Base-by-base conservation (phyloP, 495 filamentous ascomycete species). In the Penicillium samsonianum region DNA sequence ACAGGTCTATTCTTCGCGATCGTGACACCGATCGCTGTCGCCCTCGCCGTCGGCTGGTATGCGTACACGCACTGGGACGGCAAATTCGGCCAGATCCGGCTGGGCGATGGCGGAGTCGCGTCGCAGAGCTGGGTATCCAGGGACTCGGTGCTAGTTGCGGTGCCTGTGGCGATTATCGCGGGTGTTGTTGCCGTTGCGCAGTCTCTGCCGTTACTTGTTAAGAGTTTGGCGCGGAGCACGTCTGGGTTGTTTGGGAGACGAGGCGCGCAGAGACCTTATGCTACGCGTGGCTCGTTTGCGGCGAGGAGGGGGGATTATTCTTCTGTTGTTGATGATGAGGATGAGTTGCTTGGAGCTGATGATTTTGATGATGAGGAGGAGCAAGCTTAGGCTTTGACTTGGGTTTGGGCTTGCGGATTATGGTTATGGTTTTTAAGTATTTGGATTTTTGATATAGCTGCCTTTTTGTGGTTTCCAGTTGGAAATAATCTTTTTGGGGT, bases 301-400 rank as follows among this genome's bases (percentile, higher is more conserved):
- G 85, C 91, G 50, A 88, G 89, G 9, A 80, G 89, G 49, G 85
- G 90, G 7, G 90, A 96, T 67, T 98, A 97, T 71, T 83, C 85
- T 14, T 80, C 88, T 69, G 90, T 96, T 42, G 91, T 92, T 67
- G 86, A 90, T 57, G 94, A 98, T 69, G 94, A 96, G 73, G 93
- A 93, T 55, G 91, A 96, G 74, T 73, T 97, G 65, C 77, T 98
- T 23, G 93, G 93, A 1, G 90, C 91, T 57, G 94, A 96, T 57
- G 92, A 93, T 3, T 89, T 90, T 55, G 94, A 96, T 49, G 95
- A 94, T 57, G 94, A 96, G 46, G 94, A 97, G 66, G 92, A 96
- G 6, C 35, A 38, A 58, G 82, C 85, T 47, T 89, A 74, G 75
- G 41, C 53, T 42, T 46, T 46, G 9, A 22, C 5, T 44, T 35